A percentile compares a stretch with the other conserved stretches of the same genome.
These are phyloP conservation scores for Scheffersomyces titani DNA, from an alignment of 1,139 yeast species.

Conservation along the genomic window DNA sequence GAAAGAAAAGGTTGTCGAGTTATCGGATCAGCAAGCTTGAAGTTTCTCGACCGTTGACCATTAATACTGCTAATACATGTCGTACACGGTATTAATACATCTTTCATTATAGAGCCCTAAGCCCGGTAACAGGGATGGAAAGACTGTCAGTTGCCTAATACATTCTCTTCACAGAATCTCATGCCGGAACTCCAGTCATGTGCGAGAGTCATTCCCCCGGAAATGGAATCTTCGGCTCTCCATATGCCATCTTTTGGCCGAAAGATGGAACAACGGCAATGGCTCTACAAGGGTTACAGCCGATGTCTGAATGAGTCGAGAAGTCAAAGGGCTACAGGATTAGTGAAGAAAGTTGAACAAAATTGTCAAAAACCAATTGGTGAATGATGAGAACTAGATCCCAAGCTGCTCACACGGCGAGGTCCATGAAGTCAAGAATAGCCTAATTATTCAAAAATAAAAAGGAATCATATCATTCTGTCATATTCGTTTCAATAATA, in stretches of 20 bases:
- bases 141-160: not conserved
- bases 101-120: too few relatives aligned
- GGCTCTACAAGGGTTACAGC: not conserved
- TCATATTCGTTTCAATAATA: not conserved
- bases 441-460: too few relatives aligned
- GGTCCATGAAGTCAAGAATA: not conserved
- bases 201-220: not conserved
- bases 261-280: not conserved
- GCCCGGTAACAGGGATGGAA: too few relatives aligned
- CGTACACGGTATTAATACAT: too few relatives aligned
- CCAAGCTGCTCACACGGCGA: not conserved
- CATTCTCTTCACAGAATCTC: not conserved
- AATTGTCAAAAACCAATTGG: not conserved
- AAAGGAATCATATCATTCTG: too few relatives aligned
- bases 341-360: not conserved
- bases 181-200: not conserved
- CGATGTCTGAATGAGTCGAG: not conserved
- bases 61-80: too few relatives aligned
- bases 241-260: not conserved
- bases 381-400: not conserved
- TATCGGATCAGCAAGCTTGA: too few relatives aligned
- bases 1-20: too few relatives aligned
- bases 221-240: not conserved
- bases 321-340: not conserved
- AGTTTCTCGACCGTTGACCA: too few relatives aligned